Evolutionary conservation across 2,329 filamentous ascomycete genomes (phyloP), one percentile per base, ranked within the genome.

Genomic region (Aspergillus thermomutatus): DNA sequence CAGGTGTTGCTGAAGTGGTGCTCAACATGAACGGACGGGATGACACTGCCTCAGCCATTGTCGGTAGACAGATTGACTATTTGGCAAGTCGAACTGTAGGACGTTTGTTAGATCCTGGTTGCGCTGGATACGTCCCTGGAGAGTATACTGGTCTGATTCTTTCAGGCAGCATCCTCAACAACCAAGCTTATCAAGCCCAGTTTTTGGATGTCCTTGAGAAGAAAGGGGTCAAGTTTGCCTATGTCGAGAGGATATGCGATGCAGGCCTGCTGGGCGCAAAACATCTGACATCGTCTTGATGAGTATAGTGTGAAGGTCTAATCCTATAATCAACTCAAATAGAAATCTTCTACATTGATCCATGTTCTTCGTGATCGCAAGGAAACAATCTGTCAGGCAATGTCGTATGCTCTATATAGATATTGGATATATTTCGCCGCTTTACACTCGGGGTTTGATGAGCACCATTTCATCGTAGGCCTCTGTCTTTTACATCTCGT

Each of bases 151-250:
- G 62, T 8, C 43, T 66, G 23, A 47, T 67, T 6, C 51, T 68
- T 8, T 59, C 64, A 0, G 67, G 65, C 9, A 64, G 66, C 1
- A 19, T 68, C 21, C 57, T 64, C 52, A 68, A 55, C 21, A 59
- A 66, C 40, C 46, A 37, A 1, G n/a, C 11, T 3, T 66, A 68
- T 49, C 55, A 56, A 21, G 23, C 52, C 5, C 19, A 55, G 10
- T 37, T 56, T 11, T 9, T 53, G 1, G 14, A 53, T 2, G 34
- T 2, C 2, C 23, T 56, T 10, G 19, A 17, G 0, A 27, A 6
- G 3, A 11, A 23, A 23, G 26, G 40, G 1, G 21, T 49, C 7
- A 2, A n/a, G 2, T 56, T 58, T 19, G 34, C 53, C 11, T 56
- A 58, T 50, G 21, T 56, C 3, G 27, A 56, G 43, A 40, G 11